These are phyloP conservation scores for Saitozyma podzolica DNA, from an alignment of 768 basidiomycete species.

Conservation along the genomic window DNA sequence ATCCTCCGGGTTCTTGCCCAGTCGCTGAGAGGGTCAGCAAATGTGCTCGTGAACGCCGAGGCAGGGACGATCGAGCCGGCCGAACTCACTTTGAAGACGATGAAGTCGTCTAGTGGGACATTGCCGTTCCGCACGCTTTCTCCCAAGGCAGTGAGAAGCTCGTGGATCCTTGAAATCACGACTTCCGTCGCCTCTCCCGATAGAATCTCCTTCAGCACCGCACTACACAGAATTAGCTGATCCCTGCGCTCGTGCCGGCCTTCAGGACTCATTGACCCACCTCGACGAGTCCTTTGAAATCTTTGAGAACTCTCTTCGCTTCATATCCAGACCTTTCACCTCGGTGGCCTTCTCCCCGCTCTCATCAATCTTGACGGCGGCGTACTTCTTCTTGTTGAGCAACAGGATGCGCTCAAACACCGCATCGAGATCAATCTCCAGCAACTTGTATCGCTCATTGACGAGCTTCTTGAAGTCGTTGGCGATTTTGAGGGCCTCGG, in stretches of 20 bases:
- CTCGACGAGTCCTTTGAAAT: slow-evolving; percentile 90
- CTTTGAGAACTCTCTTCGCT: slow-evolving; percentile 89
- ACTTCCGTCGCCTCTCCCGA: slow-evolving; percentile 87
- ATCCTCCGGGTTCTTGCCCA: slow-evolving; percentile 95
- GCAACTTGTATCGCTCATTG: slow-evolving; percentile 89
- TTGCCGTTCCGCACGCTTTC: slow-evolving; percentile 74
- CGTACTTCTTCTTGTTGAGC: slow-evolving; percentile 99
- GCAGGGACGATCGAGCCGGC: background rate
- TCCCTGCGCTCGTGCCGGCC: background rate
- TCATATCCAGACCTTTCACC: slow-evolving; percentile 98
- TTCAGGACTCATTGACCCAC: slow-evolving; percentile 58
- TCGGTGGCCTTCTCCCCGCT: slow-evolving; percentile 71
- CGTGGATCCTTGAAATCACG: slow-evolving; percentile 88
- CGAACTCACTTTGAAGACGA: slow-evolving; percentile 77
- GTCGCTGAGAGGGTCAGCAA: slow-evolving; percentile 60
- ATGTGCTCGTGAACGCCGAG: background rate
- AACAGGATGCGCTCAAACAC: slow-evolving; percentile 89
- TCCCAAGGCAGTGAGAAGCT: slow-evolving; percentile 77
- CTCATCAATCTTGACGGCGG: slow-evolving; percentile 91
- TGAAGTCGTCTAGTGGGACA: slow-evolving; percentile 86
- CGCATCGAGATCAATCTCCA: slow-evolving; percentile 95
- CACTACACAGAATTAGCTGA: slow-evolving; percentile 58
- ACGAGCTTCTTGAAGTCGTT: slow-evolving; percentile 91
- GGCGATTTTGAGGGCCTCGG: slow-evolving; percentile 87
- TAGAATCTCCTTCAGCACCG: slow-evolving; percentile 83